Evolutionary conservation across 352 stramenopile species (phyloP).

Genomic region (Globisporangium camurandrum): DNA sequence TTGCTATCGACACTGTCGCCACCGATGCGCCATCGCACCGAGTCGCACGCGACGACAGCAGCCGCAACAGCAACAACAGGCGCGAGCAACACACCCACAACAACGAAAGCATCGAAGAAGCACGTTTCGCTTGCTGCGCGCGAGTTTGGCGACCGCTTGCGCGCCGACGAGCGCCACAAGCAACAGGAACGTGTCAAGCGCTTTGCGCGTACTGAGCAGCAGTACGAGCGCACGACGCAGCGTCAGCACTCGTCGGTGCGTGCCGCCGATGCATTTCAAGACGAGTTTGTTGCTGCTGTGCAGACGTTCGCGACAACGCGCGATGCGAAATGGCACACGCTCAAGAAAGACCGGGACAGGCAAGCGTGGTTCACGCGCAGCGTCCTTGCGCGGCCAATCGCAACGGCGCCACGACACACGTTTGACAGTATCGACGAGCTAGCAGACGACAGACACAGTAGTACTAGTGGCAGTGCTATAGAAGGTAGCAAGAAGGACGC

Average conservation of each 20-base stretch:
- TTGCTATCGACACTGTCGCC: background rate
- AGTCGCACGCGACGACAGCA: background rate
- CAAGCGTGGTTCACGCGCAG: conserved; percentile 30
- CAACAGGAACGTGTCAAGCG: conserved; percentile 17
- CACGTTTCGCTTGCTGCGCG: conserved; percentile 47
- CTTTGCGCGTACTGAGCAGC: conserved; percentile 33
- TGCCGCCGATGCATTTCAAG: conserved; percentile 40
- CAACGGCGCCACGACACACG: conserved; percentile 15
- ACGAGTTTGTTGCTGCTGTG: conserved; percentile 55
- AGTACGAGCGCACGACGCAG: conserved; percentile 43
- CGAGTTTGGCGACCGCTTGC: conserved; percentile 37
- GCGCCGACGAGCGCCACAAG: conserved; percentile 32
- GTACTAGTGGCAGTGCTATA: background rate
- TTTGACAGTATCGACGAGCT: background rate
- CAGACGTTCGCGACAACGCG: conserved; percentile 33
- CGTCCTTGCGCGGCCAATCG: conserved; percentile 28
- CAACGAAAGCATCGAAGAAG: conserved; percentile 22
- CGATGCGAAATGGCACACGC: conserved; percentile 37
- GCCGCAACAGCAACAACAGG: background rate
- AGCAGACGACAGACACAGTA: too few species aligned
- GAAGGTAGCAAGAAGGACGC: too few species aligned
- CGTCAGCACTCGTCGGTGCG: conserved; percentile 23
- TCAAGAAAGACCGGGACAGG: conserved; percentile 38
- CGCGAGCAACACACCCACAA: background rate
- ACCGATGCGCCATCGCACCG: background rate